Evolutionary conservation across 139 green algal genomes (phyloP).

Genomic region (Chlorella sp.): DNA sequence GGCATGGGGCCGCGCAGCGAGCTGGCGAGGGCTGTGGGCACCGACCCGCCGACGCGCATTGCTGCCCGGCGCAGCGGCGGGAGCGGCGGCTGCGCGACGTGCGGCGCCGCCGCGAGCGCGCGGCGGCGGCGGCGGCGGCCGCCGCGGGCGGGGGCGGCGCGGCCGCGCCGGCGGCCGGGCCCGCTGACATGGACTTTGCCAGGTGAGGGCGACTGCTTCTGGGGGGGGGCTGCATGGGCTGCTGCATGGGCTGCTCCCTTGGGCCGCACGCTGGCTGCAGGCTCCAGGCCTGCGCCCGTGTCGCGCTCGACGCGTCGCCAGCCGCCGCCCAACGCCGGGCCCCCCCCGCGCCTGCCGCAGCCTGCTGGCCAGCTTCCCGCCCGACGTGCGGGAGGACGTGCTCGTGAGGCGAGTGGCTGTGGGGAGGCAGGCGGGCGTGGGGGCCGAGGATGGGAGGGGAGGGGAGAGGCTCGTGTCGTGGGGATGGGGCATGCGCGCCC

Average conservation of each 20-base stretch:
- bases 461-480: no score
- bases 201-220: no score
- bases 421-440: no score
- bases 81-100: slow-evolving; percentile 30
- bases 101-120: slow-evolving; percentile 10
- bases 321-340: no score
- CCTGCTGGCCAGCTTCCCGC: slow-evolving; percentile 85
- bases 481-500: no score
- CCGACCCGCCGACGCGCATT: background rate
- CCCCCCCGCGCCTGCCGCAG: no score
- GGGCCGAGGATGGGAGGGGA: background rate
- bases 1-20: background rate
- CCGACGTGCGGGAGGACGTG: slow-evolving; percentile 88
- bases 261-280: no score
- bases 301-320: no score
- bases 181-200: slow-evolving; percentile 78
- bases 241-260: no score
- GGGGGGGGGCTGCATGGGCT: no score
- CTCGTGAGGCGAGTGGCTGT: slow-evolving; percentile 43
- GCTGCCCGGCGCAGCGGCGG: background rate
- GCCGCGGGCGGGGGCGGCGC: slow-evolving; percentile 13
- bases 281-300: no score
- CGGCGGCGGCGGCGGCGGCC: slow-evolving; percentile 18
- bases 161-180: background rate
- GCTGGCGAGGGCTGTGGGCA: background rate